These are phyloP conservation scores for Chlorella sp. DNA, from an alignment of 139 green algal species.

Conservation along the genomic window DNA sequence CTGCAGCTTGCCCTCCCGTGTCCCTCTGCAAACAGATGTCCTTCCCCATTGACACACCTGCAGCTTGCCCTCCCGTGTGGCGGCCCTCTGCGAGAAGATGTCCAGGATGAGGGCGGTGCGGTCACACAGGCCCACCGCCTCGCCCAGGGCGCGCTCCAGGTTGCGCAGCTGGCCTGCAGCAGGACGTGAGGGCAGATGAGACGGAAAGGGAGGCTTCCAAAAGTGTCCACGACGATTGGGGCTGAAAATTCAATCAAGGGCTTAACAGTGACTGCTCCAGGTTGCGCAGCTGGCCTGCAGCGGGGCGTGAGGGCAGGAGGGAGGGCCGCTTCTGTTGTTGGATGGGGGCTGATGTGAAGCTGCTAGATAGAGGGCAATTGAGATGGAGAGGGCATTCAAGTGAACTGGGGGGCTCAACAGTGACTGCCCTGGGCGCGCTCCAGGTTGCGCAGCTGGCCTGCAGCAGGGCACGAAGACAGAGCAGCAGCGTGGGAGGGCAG, in stretches of 20 bases:
- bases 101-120: constrained; percentile 97
- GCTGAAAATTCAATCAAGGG: too few relatives aligned
- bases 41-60: too few relatives aligned
- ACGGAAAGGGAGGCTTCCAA: background rate
- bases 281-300: background rate
- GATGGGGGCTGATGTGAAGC: too few relatives aligned
- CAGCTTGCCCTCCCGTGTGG: too few relatives aligned
- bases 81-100: constrained; percentile 95
- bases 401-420: too few relatives aligned
- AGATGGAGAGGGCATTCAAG: too few relatives aligned
- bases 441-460: constrained; percentile 62
- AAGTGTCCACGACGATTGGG: background rate
- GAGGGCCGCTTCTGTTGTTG: too few relatives aligned
- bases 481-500: too few relatives aligned
- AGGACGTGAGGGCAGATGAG: background rate
- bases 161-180: constrained; percentile 48
- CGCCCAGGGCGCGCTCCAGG: constrained; percentile 74
- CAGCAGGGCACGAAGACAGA: too few relatives aligned
- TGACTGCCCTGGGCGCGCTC: constrained; percentile 71
- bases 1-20: too few relatives aligned
- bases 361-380: too few relatives aligned
- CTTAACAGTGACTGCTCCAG: background rate
- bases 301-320: background rate
- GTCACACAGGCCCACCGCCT: constrained; percentile 84
- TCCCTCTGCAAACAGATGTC: too few relatives aligned